Conservation (phyloP, 345 rosid genomes). For the Linum lewisii region DNA sequence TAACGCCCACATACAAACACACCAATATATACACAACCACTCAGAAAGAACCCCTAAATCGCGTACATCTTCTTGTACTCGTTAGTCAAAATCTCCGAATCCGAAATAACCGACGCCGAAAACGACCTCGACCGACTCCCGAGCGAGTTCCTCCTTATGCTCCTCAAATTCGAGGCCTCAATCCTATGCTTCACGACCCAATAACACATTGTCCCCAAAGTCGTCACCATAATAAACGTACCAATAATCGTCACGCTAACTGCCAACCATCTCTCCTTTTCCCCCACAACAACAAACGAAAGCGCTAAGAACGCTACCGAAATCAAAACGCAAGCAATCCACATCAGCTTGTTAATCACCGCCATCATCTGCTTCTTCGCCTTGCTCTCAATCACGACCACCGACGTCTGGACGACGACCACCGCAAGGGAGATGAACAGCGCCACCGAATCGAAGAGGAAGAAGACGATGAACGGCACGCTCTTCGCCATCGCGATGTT, state of each 20-base stretch:
- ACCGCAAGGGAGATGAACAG: conserved; percentile 91
- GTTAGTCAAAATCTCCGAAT: conserved; percentile 47
- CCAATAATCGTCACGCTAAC: conserved; percentile 73
- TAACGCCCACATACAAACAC: too few relatives aligned
- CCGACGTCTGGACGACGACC: conserved; percentile 92
- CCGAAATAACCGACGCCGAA: conserved; percentile 48
- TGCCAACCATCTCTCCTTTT: conserved; percentile 63
- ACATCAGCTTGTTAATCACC: conserved; percentile 82
- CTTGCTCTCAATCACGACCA: conserved; percentile 83
- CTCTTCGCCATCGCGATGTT: conserved; percentile 41
- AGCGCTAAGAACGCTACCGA: conserved; percentile 73
- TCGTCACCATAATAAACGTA: conserved; percentile 70
- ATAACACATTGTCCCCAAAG: conserved; percentile 83
- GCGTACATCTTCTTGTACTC: conserved; percentile 79
- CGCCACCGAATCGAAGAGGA: conserved; percentile 72
- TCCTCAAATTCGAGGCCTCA: conserved; percentile 64
- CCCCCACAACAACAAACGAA: conserved; percentile 75
- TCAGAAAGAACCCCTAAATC: too few relatives aligned
- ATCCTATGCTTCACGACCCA: conserved; percentile 87
- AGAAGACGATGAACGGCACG: conserved; percentile 67
- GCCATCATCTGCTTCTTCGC: conserved; percentile 98
- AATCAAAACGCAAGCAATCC: conserved; percentile 81
- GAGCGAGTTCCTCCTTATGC: conserved; percentile 43
- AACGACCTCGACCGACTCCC: conserved; percentile 56
- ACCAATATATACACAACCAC: too few relatives aligned